Base-by-base conservation (phyloP, 169 alveolate species). In the Cryptosporidium parvum region DNA sequence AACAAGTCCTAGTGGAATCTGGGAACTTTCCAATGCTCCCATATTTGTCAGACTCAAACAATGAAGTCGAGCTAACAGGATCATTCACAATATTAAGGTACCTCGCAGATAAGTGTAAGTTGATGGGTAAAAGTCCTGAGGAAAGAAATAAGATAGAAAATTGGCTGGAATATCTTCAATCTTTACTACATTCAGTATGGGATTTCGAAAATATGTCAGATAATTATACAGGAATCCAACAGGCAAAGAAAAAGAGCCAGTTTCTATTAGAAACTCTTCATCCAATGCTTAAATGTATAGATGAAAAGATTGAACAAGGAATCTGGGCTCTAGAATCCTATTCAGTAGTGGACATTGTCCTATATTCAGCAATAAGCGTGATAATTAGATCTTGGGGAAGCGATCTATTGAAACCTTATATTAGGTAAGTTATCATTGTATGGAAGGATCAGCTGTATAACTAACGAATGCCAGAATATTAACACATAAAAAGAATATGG, bases 21-120 rank as follows among this genome's bases (percentile, higher is more conserved):
- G 89, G 75, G 33, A 80, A 80, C 45, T 80, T 80, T 16, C 89
- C 89, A 61, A 80, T 80, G 75, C 70, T 80, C 3, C 89, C 89
- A 14, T 80, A 61, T 31, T 80, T 80, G 21, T 80, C 89, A n/a
- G 89, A 80, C 62, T 53, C 89, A 23, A 65, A 80, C 23, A 80
- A 65, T 62, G 80, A 80, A 65, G 62, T 80, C 0, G 89, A 80
- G 26, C 12, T 80, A 12, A 80, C 89, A 61, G 89, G 89, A 44
- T 80, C 89, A 26, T 80, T 80, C 44, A 80, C 89, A 45, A 80
- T 80, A 59, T 33, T 80, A 26, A 61, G 89, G 33, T 80, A 80
- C 39, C 39, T 80, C 42, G 89, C 75, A 18, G 75, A 65, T 26
- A 80, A 65, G 52, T 80, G 89, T 65, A 80, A 42, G 29, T 29